Evolutionary conservation across 768 basidiomycete species (phyloP).

Genomic region (Rhizopogon roseolus): DNA sequence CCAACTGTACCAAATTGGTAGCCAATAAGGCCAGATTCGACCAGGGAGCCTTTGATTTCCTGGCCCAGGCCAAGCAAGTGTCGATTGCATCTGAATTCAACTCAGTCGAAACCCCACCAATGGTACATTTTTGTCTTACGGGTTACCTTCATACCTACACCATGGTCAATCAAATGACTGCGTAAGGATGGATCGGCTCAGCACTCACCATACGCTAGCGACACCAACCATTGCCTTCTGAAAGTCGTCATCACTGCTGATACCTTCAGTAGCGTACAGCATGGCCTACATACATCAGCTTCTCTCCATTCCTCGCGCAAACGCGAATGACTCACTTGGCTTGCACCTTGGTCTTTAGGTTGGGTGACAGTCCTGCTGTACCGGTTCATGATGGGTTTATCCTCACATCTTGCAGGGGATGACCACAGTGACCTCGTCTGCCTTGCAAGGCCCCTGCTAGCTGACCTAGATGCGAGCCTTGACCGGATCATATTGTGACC

Average conservation of each 20-base stretch:
- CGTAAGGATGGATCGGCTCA: conserved; percentile 6
- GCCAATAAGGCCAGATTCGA: conserved; percentile 68
- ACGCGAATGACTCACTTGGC: conserved; percentile 53
- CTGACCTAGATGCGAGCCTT: conserved; percentile 13
- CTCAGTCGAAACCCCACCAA: background rate
- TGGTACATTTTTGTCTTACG: conserved; percentile 49
- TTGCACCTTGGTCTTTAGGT: conserved; percentile 93
- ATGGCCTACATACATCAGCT: conserved; percentile 61
- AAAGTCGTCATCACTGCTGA: conserved; percentile 77
- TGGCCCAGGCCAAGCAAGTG: conserved; percentile 89
- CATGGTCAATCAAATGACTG: conserved; percentile 8
- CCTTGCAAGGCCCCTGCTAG: conserved; percentile 7
- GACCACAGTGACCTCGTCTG: conserved; percentile 33
- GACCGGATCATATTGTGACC: conserved; percentile 15
- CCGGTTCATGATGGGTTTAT: conserved; percentile 50
- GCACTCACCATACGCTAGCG: conserved; percentile 87
- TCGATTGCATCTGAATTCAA: conserved; percentile 77
- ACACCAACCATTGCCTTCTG: conserved; percentile 97
- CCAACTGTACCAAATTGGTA: conserved; percentile 98
- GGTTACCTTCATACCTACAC: conserved; percentile 95
- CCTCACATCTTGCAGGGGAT: conserved; percentile 33
- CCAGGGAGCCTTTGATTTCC: conserved; percentile 78
- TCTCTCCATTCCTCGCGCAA: background rate
- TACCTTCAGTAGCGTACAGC: conserved; percentile 97
- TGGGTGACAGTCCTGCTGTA: conserved; percentile 83